Evolutionary conservation across 768 basidiomycete species (phyloP).

Genomic region (Melanogaster broomeanus): DNA sequence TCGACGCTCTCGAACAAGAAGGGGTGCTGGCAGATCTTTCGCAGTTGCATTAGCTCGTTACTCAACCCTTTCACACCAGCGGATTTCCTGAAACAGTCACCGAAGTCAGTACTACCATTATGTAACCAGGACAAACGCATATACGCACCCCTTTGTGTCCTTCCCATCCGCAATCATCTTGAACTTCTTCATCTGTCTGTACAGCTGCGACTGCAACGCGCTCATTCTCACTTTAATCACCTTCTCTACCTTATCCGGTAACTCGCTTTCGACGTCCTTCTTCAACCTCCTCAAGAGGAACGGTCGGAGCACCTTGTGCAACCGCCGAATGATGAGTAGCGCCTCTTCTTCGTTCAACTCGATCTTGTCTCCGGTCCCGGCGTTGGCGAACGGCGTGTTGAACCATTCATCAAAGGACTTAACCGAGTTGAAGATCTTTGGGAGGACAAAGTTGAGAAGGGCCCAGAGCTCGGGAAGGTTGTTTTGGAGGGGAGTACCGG

Average conservation of each 20-base stretch:
- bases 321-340: conserved; percentile 91
- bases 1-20: conserved; percentile 96
- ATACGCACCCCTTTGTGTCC: conserved; percentile 67
- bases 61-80: conserved; percentile 86
- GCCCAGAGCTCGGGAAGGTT: conserved; percentile 97
- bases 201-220: conserved; percentile 86
- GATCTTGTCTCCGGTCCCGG: conserved; percentile 97
- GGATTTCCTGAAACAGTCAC: conserved; percentile 48
- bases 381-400: conserved; percentile 98
- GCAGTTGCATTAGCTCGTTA: conserved; percentile 96
- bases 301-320: conserved; percentile 94
- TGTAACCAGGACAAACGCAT: neutral
- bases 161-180: conserved; percentile 93
- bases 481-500: conserved; percentile 95
- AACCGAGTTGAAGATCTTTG: conserved; percentile 97
- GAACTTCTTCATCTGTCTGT: conserved; percentile 97
- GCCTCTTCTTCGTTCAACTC: conserved; percentile 99
- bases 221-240: conserved; percentile 97
- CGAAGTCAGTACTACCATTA: conserved; percentile 5
- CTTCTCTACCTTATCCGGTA: conserved; percentile 98
- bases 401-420: conserved; percentile 99
- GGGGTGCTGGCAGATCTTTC: conserved; percentile 98
- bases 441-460: conserved; percentile 90
- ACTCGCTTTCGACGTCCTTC: conserved; percentile 94
- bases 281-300: conserved; percentile 92